A percentile compares a stretch with the other conserved stretches of the same genome.
Evolutionary conservation across 2,329 filamentous ascomycete species (phyloP).

Genomic region (Fusarium irregulare): DNA sequence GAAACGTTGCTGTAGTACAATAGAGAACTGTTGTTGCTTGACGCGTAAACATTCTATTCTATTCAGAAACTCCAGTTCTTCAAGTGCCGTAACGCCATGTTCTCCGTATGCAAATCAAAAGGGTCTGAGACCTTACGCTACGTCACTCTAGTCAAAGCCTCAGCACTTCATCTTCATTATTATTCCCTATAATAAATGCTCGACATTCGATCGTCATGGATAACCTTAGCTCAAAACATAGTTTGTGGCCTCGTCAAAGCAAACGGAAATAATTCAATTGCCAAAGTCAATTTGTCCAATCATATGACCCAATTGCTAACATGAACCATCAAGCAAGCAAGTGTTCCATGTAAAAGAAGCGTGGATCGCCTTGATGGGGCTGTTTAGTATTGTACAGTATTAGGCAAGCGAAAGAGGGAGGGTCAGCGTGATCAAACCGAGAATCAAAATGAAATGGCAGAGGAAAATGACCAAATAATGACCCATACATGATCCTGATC

Average conservation of each 20-base stretch:
- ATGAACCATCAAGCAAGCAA: slow-evolving; percentile 7
- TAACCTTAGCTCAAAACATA: slow-evolving; percentile 4
- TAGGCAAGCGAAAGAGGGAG: slow-evolving; percentile 22
- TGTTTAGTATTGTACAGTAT: slow-evolving; percentile 5
- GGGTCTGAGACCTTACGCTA: slow-evolving; percentile 34
- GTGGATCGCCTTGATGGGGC: slow-evolving; percentile 3
- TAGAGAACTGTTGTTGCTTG: neutral
- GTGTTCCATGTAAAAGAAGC: neutral
- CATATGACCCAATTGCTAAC: slow-evolving; percentile 38
- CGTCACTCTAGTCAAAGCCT: slow-evolving; percentile 10
- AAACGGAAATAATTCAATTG: slow-evolving; percentile 1
- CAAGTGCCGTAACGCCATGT: slow-evolving; percentile 3
- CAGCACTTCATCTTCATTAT: neutral
- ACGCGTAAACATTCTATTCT: neutral
- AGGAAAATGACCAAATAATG: slow-evolving; percentile 33
- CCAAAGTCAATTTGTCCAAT: slow-evolving; percentile 32
- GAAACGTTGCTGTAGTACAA: neutral
- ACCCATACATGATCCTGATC: slow-evolving; percentile 16
- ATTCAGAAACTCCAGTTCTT: neutral
- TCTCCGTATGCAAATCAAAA: slow-evolving; percentile 1
- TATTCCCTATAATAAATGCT: neutral
- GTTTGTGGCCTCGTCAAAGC: slow-evolving; percentile 3
- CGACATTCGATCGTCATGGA: slow-evolving; percentile 12
- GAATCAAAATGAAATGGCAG: neutral
- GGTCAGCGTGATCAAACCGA: slow-evolving; percentile 21